A percentile compares a stretch with the other conserved stretches of the same genome.
Conservation (phyloP, 495 filamentous ascomycete genomes). For the Penicillium cinerascens region DNA sequence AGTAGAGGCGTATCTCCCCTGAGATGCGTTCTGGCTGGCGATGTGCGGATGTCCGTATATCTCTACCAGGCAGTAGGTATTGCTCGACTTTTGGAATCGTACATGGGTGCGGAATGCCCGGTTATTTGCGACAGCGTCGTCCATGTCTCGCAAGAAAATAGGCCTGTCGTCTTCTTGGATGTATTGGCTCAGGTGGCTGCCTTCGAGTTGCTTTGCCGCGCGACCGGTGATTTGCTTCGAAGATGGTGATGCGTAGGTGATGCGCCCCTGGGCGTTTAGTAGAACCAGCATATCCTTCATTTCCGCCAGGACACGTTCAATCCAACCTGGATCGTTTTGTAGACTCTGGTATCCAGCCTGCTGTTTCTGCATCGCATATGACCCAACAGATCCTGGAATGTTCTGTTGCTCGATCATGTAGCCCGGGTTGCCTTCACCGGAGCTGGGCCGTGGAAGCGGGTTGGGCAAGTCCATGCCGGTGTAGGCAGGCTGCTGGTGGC, state of each 20-base stretch:
- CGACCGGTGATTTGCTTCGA: constrained; percentile 76
- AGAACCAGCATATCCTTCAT: constrained; percentile 87
- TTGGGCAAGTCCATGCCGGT: constrained; percentile 7
- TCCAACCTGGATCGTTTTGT: constrained; percentile 85
- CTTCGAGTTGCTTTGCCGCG: constrained; percentile 62
- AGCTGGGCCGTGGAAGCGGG: constrained; percentile 6
- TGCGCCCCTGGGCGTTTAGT: constrained; percentile 75
- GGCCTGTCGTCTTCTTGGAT: constrained; percentile 86
- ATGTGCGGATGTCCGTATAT: constrained; percentile 90
- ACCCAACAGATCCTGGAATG: constrained; percentile 21
- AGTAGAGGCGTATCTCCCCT: constrained; percentile 46
- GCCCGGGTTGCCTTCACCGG: constrained; percentile 12
- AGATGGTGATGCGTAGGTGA: constrained; percentile 82
- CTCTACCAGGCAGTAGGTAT: constrained; percentile 76
- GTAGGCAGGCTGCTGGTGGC: constrained; percentile 12
- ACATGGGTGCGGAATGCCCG: constrained; percentile 84
- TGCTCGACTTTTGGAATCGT: constrained; percentile 74
- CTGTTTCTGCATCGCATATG: constrained; percentile 49
- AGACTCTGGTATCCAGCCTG: constrained; percentile 66
- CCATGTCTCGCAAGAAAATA: constrained; percentile 83
- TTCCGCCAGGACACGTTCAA: constrained; percentile 82
- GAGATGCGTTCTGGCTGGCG: constrained; percentile 56
- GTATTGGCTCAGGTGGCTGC: constrained; percentile 70
- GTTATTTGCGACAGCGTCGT: constrained; percentile 82
- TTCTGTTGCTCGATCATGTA: constrained; percentile 17